Percentiles rank a stretch among this genome's conserved stretches.
These are phyloP conservation scores for Plasmodium gonderi DNA, from an alignment of 169 alveolate genomes.

Conservation along the genomic window DNA sequence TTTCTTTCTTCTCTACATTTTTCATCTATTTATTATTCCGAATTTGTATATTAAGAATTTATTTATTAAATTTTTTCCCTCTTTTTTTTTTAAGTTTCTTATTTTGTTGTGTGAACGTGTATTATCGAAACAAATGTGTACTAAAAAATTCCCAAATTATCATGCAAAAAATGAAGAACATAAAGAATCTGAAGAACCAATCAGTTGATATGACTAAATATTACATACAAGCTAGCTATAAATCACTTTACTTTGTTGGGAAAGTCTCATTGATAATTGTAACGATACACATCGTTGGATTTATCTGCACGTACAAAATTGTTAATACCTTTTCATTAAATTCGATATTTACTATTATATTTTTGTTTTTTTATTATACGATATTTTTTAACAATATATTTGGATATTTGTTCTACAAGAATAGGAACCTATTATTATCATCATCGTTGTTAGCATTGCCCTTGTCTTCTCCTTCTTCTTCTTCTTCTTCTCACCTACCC, in stretches of 20 bases:
- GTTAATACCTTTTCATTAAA: conserved; percentile 16
- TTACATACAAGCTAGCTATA: conserved; percentile 26
- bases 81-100: conserved; percentile 46
- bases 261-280: conserved; percentile 10
- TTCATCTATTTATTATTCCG: conserved; percentile 18
- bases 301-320: conserved; percentile 19
- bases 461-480: not conserved
- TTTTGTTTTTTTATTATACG: conserved; percentile 25
- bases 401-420: not conserved
- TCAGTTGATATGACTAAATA: conserved; percentile 4
- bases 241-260: conserved; percentile 44
- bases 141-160: not conserved
- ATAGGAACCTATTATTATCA: not conserved
- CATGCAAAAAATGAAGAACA: not conserved
- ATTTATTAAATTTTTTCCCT: conserved; percentile 12
- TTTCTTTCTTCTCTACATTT: conserved; percentile 41
- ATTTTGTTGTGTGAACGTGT: conserved; percentile 27
- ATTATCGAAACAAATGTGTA: conserved; percentile 19
- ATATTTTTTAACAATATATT: conserved; percentile 58
- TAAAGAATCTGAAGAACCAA: not conserved
- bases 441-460: not conserved
- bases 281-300: conserved; percentile 13
- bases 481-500: not conserved
- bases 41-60: conserved; percentile 18
- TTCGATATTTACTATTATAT: not conserved